Evolutionary conservation across 257 asterid genomes (phyloP).

Genomic region (Capsicum chinense): DNA sequence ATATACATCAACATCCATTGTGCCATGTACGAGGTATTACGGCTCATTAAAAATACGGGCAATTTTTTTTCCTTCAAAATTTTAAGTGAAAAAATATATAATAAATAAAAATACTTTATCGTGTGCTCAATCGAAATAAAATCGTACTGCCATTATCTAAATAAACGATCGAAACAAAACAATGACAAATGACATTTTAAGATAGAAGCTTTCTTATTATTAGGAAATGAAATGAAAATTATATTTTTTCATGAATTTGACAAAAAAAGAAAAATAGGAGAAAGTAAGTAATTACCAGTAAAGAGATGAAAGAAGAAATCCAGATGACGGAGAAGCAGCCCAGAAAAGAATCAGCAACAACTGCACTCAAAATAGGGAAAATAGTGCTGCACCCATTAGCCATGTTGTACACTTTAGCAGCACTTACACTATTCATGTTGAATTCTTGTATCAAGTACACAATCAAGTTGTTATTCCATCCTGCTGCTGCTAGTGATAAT

Average conservation of each 20-base stretch:
- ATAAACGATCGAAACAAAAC: too few species aligned
- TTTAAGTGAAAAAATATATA: too few species aligned
- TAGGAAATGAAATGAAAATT: not conserved
- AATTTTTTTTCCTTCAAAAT: too few species aligned
- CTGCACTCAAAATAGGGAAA: conserved; percentile 73
- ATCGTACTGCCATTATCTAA: too few species aligned
- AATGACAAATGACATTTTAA: too few species aligned
- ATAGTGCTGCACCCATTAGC: conserved; percentile 74
- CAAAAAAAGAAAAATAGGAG: not conserved
- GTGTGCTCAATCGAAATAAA: too few species aligned
- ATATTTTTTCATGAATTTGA: not conserved
- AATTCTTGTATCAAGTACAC: conserved; percentile 80
- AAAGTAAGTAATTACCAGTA: conserved; percentile 49
- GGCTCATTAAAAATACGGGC: too few species aligned
- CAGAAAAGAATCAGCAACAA: conserved; percentile 68
- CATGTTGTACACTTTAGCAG: conserved; percentile 72
- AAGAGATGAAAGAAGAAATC: conserved; percentile 69
- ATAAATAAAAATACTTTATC: too few species aligned
- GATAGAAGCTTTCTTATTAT: not conserved
- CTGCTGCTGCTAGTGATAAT: conserved; percentile 66
- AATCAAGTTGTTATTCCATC: conserved; percentile 66
- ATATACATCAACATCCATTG: too few species aligned
- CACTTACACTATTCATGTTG: conserved; percentile 70
- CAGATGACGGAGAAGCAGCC: conserved; percentile 84
- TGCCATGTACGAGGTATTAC: too few species aligned